Evolutionary conservation across 1,284 basidiomycete genomes (phyloP).

Genomic region (Vanrija humicola): DNA sequence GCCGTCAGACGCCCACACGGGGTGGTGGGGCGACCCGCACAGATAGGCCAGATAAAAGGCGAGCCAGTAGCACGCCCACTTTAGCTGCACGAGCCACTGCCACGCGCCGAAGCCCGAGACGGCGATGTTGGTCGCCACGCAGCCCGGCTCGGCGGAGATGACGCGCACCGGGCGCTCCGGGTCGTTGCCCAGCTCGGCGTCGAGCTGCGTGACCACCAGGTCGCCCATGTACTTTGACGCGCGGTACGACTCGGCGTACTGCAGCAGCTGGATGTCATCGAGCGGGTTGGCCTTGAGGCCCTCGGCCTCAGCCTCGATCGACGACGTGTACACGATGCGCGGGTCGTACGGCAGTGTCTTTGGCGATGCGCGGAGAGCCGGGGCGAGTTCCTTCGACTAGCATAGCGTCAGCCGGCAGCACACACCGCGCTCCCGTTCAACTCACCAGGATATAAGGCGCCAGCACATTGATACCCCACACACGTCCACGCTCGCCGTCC

Average conservation of each 20-base stretch:
- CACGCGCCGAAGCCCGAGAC: constrained; percentile 27
- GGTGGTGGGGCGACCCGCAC: constrained; percentile 39
- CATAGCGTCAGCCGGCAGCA: constrained; percentile 24
- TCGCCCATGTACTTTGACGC: constrained; percentile 77
- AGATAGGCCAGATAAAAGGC: constrained; percentile 58
- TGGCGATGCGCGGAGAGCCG: constrained; percentile 41
- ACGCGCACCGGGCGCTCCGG: constrained; percentile 54
- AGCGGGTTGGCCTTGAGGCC: constrained; percentile 54
- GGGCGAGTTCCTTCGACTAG: constrained; percentile 42
- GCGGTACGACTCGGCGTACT: constrained; percentile 64
- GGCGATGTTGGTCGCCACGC: constrained; percentile 65
- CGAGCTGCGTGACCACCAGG: constrained; percentile 62
- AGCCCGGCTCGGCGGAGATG: constrained; percentile 67
- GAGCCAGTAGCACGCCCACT: constrained; percentile 57
- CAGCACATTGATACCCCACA: constrained; percentile 83
- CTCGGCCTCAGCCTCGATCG: constrained; percentile 59
- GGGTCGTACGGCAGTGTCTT: constrained; percentile 50
- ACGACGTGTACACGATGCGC: constrained; percentile 77
- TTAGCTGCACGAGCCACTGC: constrained; percentile 54
- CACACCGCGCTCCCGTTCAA: constrained; percentile 12
- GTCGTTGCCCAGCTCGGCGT: constrained; percentile 47
- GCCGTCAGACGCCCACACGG: constrained; percentile 30
- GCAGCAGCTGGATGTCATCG: constrained; percentile 67
- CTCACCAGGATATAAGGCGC: constrained; percentile 75
- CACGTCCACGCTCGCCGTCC: constrained; percentile 68